Evolutionary conservation across 257 asterid genomes (phyloP), one percentile per base, ranked within the genome.

Genomic region (Lavandula angustifolia): DNA sequence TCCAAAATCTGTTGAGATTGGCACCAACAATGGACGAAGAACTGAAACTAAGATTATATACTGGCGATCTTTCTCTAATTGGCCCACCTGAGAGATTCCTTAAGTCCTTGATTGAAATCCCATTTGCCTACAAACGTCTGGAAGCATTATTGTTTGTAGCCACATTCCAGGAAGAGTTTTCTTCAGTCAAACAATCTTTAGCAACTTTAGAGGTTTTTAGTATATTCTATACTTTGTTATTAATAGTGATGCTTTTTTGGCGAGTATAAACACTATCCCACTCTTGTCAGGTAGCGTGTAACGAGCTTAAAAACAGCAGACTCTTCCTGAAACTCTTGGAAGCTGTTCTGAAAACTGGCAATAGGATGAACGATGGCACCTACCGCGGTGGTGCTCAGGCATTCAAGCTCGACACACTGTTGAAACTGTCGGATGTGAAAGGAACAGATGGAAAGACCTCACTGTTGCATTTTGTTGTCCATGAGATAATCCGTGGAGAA

Each of bases 261-360:
- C n/a, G n/a, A 9, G 5, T 27, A 6, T n/a, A 40, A 41, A 9
- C 3, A 41, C 14, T 41, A 9, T 38, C 4, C 13, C 31, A 12
- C 48, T 35, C 49, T 56, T 76, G 74, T 73, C 87, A 92, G 98
- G 95, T 83, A 10, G 97, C 98, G 10, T 89, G 91, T 66, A 76
- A 68, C 43, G 97, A 92, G 80, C 91, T 92, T 13, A 79, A 67
- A 76, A 89, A 77, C 80, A 89, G 95, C 81, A 75, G 98, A 43
- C 89, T 89, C 62, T 92, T 92, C 89, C 78, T 92, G 57, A 92
- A 92, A 66, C 98, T 92, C 67, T 71, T 92, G 47, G 98, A 92
- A 76, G 98, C 98, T 7, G 97, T 89, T 68, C 94, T 92, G 17
- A 92, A 92, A 82, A 89, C 97, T 12, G 98, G 98, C 4, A 92